These are phyloP conservation scores for Zarea fungicola DNA, from an alignment of 2,329 filamentous ascomycete genomes.

Conservation along the genomic window DNA sequence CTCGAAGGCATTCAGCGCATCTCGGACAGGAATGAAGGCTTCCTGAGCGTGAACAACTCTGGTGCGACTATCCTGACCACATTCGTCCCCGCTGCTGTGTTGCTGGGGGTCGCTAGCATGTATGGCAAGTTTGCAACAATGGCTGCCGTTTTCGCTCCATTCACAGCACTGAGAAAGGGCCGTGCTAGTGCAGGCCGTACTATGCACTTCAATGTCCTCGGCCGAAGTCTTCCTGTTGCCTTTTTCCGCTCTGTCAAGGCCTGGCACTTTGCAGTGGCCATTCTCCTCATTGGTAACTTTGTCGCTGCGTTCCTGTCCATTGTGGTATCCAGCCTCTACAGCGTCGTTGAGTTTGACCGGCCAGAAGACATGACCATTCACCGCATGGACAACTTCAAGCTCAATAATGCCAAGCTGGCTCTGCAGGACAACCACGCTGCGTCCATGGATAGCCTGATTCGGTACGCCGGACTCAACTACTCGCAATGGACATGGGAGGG, in stretches of 20 bases:
- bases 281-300: neutral
- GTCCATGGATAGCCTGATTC: constrained; percentile 22
- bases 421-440: constrained; percentile 20
- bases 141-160: constrained; percentile 21
- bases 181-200: constrained; percentile 17
- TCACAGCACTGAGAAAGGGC: constrained; percentile 18
- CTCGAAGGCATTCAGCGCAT: constrained; percentile 21
- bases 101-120: constrained; percentile 17
- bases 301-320: constrained; percentile 6
- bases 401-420: constrained; percentile 18
- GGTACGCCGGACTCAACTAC: constrained; percentile 24
- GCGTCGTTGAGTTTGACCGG: constrained; percentile 19
- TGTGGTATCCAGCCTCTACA: constrained; percentile 23
- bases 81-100: constrained; percentile 21
- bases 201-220: constrained; percentile 18
- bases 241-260: constrained; percentile 17
- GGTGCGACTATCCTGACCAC: constrained; percentile 23
- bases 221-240: constrained; percentile 20
- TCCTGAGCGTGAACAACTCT: constrained; percentile 16
- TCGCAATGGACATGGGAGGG: constrained; percentile 27
- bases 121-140: constrained; percentile 19
- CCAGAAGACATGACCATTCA: constrained; percentile 20
- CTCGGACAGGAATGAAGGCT: constrained; percentile 22
- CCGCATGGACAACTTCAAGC: constrained; percentile 23
- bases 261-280: constrained; percentile 19